These are phyloP conservation scores for Elsinoe ampelina DNA, from an alignment of 2,329 filamentous ascomycete genomes.

Conservation along the genomic window DNA sequence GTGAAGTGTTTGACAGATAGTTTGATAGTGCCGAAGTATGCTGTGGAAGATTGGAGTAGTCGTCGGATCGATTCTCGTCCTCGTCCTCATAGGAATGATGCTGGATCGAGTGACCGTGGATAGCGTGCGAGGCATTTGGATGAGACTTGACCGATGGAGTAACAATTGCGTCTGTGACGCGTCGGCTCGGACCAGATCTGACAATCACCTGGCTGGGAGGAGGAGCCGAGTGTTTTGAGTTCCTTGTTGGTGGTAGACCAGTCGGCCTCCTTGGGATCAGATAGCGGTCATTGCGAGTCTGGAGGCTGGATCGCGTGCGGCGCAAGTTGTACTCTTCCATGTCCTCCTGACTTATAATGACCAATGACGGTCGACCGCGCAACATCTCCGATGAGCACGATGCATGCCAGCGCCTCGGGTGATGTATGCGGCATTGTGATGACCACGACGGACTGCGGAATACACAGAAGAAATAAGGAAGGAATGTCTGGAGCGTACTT, in stretches of 20 bases:
- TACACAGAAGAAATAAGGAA: background rate
- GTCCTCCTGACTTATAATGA: constrained; percentile 24
- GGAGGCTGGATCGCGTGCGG: constrained; percentile 6
- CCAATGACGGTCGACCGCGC: constrained; percentile 21
- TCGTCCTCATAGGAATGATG: background rate
- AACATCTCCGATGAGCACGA: constrained; percentile 20
- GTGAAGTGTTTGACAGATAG: background rate
- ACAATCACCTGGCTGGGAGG: background rate
- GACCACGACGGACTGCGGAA: background rate
- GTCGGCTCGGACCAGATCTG: background rate
- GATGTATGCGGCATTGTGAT: background rate
- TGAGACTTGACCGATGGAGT: background rate
- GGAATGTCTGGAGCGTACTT: background rate
- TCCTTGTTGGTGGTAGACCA: background rate
- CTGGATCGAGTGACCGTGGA: background rate
- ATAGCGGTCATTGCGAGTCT: background rate
- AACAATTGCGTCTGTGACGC: background rate
- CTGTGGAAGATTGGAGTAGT: too few species aligned
- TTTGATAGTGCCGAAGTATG: background rate
- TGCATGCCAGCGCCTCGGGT: background rate
- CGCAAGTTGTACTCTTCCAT: constrained; percentile 21
- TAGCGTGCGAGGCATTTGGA: background rate
- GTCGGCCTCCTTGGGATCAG: background rate
- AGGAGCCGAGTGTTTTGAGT: background rate
- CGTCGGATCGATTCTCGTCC: background rate